Evolutionary conservation across 2,329 filamentous ascomycete genomes (phyloP).

Genomic region (Lojkania enalia): DNA sequence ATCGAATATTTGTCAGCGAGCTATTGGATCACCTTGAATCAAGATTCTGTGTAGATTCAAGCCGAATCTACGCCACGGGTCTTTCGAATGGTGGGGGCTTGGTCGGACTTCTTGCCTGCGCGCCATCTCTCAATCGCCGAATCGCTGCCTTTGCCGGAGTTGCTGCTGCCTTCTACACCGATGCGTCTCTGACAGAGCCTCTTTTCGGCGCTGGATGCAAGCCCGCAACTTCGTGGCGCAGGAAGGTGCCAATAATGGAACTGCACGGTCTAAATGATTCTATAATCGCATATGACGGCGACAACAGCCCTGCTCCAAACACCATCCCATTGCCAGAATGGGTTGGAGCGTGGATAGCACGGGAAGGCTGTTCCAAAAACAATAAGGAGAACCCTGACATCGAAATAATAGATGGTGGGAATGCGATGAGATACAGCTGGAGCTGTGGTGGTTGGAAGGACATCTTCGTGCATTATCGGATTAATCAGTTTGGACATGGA

Average conservation of each 20-base stretch:
- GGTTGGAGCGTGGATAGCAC: conserved; percentile 19
- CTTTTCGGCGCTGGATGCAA: conserved; percentile 21
- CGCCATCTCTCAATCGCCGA: conserved; percentile 39
- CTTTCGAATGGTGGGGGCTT: conserved; percentile 60
- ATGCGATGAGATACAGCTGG: conserved; percentile 18
- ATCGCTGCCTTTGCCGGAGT: conserved; percentile 55
- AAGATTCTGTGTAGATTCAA: conserved; percentile 50
- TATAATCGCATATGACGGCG: conserved; percentile 29
- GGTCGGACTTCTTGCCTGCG: conserved; percentile 52
- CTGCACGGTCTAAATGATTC: conserved; percentile 26
- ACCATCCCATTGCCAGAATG: conserved; percentile 20
- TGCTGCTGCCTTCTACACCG: conserved; percentile 50
- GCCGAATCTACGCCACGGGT: conserved; percentile 50
- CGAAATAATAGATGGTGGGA: conserved; percentile 13
- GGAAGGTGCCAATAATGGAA: conserved; percentile 22
- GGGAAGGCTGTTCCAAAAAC: no score
- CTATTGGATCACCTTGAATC: conserved; percentile 44
- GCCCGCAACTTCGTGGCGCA: conserved; percentile 4
- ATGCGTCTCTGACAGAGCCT: conserved; percentile 18
- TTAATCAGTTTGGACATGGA: conserved; percentile 28
- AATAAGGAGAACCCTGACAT: conserved; percentile 1
- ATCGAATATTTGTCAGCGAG: conserved; percentile 49
- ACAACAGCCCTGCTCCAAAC: conserved; percentile 17
- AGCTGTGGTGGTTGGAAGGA: conserved; percentile 18
- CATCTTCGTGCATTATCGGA: conserved; percentile 18